These are phyloP conservation scores for Chloris gayana DNA, from an alignment of 176 grass and related monocot genomes.

Conservation along the genomic window DNA sequence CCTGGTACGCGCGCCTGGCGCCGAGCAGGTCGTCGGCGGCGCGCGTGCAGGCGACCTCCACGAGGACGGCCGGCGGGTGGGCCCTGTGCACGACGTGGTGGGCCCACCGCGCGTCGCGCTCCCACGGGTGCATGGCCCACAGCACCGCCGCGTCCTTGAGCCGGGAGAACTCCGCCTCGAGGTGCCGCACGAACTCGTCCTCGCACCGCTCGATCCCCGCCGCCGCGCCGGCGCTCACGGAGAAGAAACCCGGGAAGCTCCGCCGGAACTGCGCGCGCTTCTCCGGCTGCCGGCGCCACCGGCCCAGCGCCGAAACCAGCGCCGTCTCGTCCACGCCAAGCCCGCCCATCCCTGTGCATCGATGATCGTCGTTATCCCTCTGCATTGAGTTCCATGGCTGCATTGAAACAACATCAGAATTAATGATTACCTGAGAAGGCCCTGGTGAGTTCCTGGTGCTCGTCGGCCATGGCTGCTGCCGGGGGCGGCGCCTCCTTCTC, in stretches of 20 bases:
- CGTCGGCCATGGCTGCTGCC: constrained; percentile 54
- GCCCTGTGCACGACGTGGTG: constrained; percentile 63
- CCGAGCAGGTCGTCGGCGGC: constrained; percentile 75
- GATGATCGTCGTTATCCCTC: no score
- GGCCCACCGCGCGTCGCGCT: constrained; percentile 78
- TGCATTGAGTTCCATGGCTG: no score
- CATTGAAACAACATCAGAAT: not conserved
- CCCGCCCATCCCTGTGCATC: constrained; percentile 57
- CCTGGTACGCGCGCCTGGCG: constrained; percentile 69
- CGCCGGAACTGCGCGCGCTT: constrained; percentile 52
- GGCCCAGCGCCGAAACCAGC: constrained; percentile 53
- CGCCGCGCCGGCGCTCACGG: constrained; percentile 31
- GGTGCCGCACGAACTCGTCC: constrained; percentile 61
- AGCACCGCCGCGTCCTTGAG: constrained; percentile 68
- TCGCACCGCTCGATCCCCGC: constrained; percentile 68
- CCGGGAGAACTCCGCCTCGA: constrained; percentile 66
- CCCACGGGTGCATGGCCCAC: constrained; percentile 86
- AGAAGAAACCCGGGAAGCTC: constrained; percentile 65
- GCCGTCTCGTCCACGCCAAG: constrained; percentile 78
- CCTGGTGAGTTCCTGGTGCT: constrained; percentile 56
- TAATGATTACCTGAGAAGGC: constrained; percentile 76
- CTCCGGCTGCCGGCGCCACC: constrained; percentile 74
- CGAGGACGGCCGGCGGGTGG: constrained; percentile 54
- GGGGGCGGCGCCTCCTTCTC: not conserved
- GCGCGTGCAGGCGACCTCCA: constrained; percentile 84